Conservation (phyloP, 2,329 filamentous ascomycete species). For the Fonsecaea multimorphosa region DNA sequence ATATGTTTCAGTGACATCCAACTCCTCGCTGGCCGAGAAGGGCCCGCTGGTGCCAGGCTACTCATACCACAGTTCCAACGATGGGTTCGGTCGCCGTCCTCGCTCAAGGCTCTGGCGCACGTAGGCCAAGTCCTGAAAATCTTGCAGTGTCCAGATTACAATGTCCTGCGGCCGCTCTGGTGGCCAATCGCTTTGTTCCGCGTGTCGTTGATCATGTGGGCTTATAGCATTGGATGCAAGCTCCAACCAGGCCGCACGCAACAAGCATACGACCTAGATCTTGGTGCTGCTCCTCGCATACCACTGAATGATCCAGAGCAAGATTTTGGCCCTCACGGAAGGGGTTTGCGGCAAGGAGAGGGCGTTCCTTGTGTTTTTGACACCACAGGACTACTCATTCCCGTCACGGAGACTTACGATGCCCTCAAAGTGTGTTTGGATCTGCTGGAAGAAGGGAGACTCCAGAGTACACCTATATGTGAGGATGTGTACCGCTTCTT, state of each 20-base stretch:
- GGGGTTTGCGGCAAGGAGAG: neutral
- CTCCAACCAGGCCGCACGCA: neutral
- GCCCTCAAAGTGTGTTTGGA: neutral
- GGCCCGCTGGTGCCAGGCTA: neutral
- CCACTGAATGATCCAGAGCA: neutral
- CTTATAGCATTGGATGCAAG: neutral
- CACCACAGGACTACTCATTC: neutral
- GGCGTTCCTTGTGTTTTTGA: neutral
- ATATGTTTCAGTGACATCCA: conserved; percentile 12
- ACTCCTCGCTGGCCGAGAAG: conserved; percentile 5
- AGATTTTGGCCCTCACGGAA: neutral
- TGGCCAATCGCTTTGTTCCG: neutral
- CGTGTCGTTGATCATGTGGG: conserved; percentile 1
- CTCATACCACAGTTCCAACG: neutral
- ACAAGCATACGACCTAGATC: neutral
- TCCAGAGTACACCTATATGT: conserved; percentile 5
- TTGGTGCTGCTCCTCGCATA: neutral
- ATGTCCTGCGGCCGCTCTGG: neutral
- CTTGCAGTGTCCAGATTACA: neutral
- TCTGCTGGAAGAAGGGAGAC: conserved; percentile 5
- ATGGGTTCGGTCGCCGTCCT: neutral
- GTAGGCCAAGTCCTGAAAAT: neutral
- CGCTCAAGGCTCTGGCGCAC: neutral
- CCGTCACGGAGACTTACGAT: neutral
- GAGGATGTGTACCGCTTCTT: neutral